Evolutionary conservation across 2,329 filamentous ascomycete genomes (phyloP), one percentile per base, ranked within the genome.

Genomic region (Aspergillus intermedius): DNA sequence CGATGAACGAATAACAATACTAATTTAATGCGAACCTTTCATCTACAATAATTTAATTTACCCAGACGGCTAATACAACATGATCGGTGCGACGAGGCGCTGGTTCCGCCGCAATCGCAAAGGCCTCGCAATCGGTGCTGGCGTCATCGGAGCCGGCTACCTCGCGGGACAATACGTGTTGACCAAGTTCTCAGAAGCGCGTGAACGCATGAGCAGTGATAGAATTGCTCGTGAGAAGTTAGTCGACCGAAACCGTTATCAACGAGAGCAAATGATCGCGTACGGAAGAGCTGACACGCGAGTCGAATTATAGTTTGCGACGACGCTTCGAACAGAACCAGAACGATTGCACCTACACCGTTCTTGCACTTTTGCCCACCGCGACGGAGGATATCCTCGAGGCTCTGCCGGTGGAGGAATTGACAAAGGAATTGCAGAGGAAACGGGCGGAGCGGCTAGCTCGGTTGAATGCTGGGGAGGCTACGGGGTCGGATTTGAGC

Each of bases 311-410:
- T 61, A 97, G 91, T 70, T 81, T 98, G 53, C 90, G 91, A 45
- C 87, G 93, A 50, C 87, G 93, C 64, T 98, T 98, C 73, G 89
- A 97, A 69, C 93, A 98, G 72, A 98, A 98, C 70, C 93, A 98
- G 68, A 91, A 95, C 67, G 93, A 98, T 71, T 98, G 93, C 73
- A 96, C 91, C 43, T 96, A 94, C 67, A 98, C 93, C 34, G 90
- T 97, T 41, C 83, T 97, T n/a, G 93, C 91, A 25, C 82, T 98
- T 48, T 79, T 98, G 8, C 93, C 93, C 4, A 95, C 91, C 30
- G 88, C 90, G 5, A 91, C 91, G 21, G 83, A 93, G 57, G 91
- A 94, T 65, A 86, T 98, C 60, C 77, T 96, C 61, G 84, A 88
- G 58, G 84, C 86, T 28, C 81, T 97, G 60, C 88, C 94, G 46